phyloP scores from a whole-genome alignment of 2,329 filamentous ascomycete genomes.

The Xylariaceae sp. region DNA sequence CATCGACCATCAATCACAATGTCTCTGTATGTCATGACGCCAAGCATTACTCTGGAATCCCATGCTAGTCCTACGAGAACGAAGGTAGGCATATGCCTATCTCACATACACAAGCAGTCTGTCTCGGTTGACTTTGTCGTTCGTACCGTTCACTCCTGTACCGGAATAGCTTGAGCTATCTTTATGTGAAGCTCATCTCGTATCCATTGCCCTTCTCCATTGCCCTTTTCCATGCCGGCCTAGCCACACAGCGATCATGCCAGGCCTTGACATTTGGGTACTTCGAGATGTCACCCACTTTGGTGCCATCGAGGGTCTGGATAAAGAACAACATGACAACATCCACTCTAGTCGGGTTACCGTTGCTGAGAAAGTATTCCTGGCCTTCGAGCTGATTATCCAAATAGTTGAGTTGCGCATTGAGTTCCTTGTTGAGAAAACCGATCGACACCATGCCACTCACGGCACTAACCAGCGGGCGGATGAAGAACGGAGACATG shows the following conservation, averaged over 20 bases:
- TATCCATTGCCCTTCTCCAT: constrained; percentile 23
- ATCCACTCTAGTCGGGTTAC: constrained; percentile 18
- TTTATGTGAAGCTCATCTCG: background rate
- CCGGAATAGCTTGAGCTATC: too few relatives aligned
- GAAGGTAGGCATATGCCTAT: too few relatives aligned
- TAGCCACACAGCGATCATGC: constrained; percentile 16
- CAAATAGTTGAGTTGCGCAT: constrained; percentile 14
- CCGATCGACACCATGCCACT: constrained; percentile 13
- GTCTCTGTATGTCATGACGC: too few relatives aligned
- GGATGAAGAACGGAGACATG: constrained; percentile 18
- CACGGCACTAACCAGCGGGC: constrained; percentile 10
- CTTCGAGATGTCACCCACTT: constrained; percentile 15
- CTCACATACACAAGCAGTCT: too few relatives aligned
- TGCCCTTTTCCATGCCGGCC: constrained; percentile 19
- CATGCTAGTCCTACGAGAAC: too few relatives aligned
- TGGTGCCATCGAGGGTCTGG: constrained; percentile 8
- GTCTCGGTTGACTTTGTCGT: too few relatives aligned
- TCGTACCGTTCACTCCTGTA: too few relatives aligned
- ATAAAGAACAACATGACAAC: constrained; percentile 20
- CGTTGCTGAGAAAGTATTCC: constrained; percentile 18
- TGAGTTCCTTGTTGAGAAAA: constrained; percentile 19
- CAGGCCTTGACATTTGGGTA: constrained; percentile 20
- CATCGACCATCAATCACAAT: too few relatives aligned
- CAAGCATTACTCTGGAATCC: too few relatives aligned
- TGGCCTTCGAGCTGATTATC: constrained; percentile 9